Conservation (phyloP, 805 yeast genomes). For the Jamesozyma hellenica region DNA sequence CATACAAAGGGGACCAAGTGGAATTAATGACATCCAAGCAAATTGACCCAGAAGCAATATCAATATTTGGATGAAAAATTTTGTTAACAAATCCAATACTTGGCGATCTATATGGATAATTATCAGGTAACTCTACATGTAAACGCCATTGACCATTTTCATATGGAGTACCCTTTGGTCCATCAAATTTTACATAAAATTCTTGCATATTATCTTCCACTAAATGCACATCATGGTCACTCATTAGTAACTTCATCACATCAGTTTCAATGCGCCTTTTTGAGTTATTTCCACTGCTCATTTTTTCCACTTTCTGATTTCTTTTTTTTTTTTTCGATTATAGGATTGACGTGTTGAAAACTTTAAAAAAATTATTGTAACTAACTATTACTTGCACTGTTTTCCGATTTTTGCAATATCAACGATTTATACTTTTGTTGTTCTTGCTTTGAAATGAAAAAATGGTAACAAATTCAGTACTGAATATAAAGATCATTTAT, state of each 20-base stretch:
- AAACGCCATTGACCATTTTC: conserved; percentile 85
- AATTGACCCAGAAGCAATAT: conserved; percentile 80
- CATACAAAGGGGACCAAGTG: conserved; percentile 98
- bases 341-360: too few relatives aligned
- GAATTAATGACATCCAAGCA: conserved; percentile 94
- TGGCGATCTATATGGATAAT: conserved; percentile 91
- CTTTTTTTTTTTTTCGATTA: too few relatives aligned
- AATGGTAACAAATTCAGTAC: too few relatives aligned
- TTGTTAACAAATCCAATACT: conserved; percentile 88
- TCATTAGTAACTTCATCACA: conserved; percentile 90
- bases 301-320: background rate
- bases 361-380: too few relatives aligned
- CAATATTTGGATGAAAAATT: conserved; percentile 92
- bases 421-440: too few relatives aligned
- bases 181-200: conserved; percentile 72
- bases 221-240: conserved; percentile 79
- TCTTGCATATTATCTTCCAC: conserved; percentile 80
- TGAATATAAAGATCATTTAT: too few relatives aligned
- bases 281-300: conserved; percentile 10
- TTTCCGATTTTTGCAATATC: too few relatives aligned
- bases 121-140: conserved; percentile 89
- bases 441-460: too few relatives aligned
- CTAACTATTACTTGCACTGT: too few relatives aligned
- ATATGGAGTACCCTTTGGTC: conserved; percentile 82
- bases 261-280: conserved; percentile 71